These are phyloP conservation scores for Yarrowia sp. DNA, from an alignment of 805 yeast genomes.

Conservation along the genomic window DNA sequence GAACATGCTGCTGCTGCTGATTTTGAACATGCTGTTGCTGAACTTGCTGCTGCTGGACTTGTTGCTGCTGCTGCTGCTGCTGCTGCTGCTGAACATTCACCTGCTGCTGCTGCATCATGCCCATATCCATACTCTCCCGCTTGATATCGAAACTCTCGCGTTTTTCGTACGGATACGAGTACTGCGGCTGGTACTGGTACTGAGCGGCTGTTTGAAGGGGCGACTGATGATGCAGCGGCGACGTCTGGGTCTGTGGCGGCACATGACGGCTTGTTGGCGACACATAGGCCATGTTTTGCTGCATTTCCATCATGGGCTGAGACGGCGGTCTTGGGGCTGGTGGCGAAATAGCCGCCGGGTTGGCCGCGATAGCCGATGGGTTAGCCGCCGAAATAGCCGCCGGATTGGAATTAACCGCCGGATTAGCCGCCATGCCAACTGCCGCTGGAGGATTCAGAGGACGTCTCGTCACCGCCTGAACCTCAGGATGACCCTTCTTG, in stretches of 20 bases:
- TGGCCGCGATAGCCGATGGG: too few relatives aligned
- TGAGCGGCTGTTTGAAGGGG: background rate
- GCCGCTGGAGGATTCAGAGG: background rate
- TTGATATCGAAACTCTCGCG: constrained; percentile 1
- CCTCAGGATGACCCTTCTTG: constrained; percentile 7
- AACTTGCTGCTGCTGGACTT: background rate
- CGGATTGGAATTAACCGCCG: too few relatives aligned
- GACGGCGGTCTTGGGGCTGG: background rate
- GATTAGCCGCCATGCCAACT: too few relatives aligned
- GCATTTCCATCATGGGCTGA: constrained; percentile 11
- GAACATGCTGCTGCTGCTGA: background rate
- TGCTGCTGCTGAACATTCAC: background rate
- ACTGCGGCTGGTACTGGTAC: background rate
- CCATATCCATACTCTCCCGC: background rate
- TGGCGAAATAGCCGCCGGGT: background rate
- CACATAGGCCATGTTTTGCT: background rate
- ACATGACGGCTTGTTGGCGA: background rate
- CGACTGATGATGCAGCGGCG: constrained; percentile 1
- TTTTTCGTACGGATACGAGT: background rate
- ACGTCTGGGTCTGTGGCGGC: background rate
- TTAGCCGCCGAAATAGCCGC: too few relatives aligned
- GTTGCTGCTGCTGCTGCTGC: background rate
- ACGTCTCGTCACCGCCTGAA: constrained; percentile 5
- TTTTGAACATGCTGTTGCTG: background rate
- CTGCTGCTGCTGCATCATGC: background rate